Base-by-base conservation (phyloP, 257 asterid genomes). In the Thymus mandschuricus region DNA sequence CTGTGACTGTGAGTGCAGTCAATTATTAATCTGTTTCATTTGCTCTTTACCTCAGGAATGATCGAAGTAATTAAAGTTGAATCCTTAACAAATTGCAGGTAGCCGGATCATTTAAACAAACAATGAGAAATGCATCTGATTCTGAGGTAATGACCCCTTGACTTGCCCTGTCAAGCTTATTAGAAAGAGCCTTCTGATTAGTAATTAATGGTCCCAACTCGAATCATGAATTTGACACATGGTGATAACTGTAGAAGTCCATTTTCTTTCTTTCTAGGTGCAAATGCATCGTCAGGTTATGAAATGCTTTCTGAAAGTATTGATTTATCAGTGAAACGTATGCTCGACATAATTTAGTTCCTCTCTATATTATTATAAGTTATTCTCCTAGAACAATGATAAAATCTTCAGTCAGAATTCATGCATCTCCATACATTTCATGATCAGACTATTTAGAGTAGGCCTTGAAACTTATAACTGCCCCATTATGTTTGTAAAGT, bases 1-100 rank as follows among this genome's bases (percentile, higher is more conserved):
- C 84, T 75, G 92, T 92, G 76, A 83, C 84, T 75, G 92, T 92
- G 76, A 83, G 96, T 79, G 38, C 67, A 63, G 55, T 75, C 64
- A 48, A 11, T 41, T 13, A 33, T 75, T 57, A 46, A 13, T 69
- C 57, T 41, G 12, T 41, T 75, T 46, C 43, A 28, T 49, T 44
- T 70, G 12, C 5, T 51, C 51, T 12, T 66, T 61, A 12, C 60
- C 58, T 76, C 33, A 56, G 27, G n/a, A 44, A 58, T 70, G 67
- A 8, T 64, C 63, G 55, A 52, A 68, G 10, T 65, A 69, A 62
- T 72, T 51, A 7, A 28, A 49, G 63, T 41, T 10, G 43, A 10
- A 41, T 56, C 56, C 41, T 61, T 52, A 40, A 54, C 60, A 28
- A 61, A 54, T 76, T 59, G 64, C 74, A 88, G 92, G 84, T 87